Conservation (phyloP, 2,329 filamentous ascomycete species). For the Trichoderma hamatum region DNA sequence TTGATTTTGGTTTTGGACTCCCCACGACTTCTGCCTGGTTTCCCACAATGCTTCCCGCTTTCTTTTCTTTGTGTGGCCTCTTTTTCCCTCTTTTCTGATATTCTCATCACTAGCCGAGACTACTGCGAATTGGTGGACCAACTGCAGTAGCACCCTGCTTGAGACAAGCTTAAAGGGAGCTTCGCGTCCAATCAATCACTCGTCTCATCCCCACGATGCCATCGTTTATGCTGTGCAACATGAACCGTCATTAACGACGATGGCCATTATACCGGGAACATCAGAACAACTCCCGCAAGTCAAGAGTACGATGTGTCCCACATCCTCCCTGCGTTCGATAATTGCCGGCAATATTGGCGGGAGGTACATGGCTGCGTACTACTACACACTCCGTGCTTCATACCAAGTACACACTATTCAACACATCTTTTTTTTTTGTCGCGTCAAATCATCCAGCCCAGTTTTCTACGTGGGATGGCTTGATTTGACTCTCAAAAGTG, state of each 20-base stretch:
- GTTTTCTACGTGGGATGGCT: slow-evolving; percentile 23
- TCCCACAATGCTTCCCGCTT: not conserved
- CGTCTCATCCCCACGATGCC: slow-evolving; percentile 6
- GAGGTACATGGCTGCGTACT: not conserved
- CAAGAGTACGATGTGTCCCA: not conserved
- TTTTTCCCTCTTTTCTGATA: not conserved
- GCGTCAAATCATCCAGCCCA: not conserved
- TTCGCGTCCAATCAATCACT: slow-evolving; percentile 4
- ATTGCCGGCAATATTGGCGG: not conserved
- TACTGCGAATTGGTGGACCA: not conserved
- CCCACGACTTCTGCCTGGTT: not conserved
- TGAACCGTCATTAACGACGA: not conserved
- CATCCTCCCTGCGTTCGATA: not conserved
- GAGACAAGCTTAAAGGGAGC: not conserved
- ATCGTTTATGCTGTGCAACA: slow-evolving; percentile 17
- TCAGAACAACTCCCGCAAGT: not conserved
- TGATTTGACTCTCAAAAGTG: slow-evolving; percentile 23
- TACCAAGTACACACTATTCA: not conserved
- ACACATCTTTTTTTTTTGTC: not conserved
- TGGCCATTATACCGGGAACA: not conserved
- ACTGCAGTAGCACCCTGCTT: not conserved
- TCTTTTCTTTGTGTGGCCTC: not conserved
- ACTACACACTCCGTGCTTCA: not conserved
- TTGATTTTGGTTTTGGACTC: not conserved
- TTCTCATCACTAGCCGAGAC: not conserved